A percentile compares a stretch with the other conserved stretches of the same genome.
phyloP scores from a whole-genome alignment of 2,329 filamentous ascomycete genomes.

The Phaeosphaeria sp. region DNA sequence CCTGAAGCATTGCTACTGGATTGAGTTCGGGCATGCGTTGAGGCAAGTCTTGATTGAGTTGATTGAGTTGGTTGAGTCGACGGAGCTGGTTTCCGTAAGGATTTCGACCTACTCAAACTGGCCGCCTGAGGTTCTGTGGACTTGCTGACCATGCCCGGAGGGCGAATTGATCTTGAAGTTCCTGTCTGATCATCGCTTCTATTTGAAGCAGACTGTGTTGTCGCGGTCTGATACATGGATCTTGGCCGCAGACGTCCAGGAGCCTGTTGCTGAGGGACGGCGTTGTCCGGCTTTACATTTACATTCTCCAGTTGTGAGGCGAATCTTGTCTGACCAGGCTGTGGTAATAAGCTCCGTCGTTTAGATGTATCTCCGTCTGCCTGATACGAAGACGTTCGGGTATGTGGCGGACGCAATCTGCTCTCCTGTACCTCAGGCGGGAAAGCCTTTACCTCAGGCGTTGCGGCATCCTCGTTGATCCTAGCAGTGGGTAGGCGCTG shows the following conservation, averaged over 20 bases:
- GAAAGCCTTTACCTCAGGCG: background rate
- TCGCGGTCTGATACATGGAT: conserved; percentile 38
- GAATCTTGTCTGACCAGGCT: conserved; percentile 37
- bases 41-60: conserved; percentile 7
- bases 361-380: conserved; percentile 15
- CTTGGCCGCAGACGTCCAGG: conserved; percentile 34
- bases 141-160: conserved; percentile 25
- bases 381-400: conserved; percentile 10
- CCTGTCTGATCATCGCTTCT: conserved; percentile 11
- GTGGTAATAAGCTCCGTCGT: conserved; percentile 41
- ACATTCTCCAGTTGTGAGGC: conserved; percentile 12
- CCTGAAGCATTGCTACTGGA: conserved; percentile 25
- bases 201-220: conserved; percentile 11
- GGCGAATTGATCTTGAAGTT: conserved; percentile 21
- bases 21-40: conserved; percentile 34
- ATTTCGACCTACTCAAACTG: conserved; percentile 35
- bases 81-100: conserved; percentile 35
- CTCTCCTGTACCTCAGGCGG: background rate
- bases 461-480: conserved; percentile 11
- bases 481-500: conserved; percentile 20
- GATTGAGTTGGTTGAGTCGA: conserved; percentile 22
- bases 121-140: conserved; percentile 20
- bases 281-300: conserved; percentile 1
- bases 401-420: conserved; percentile 7
- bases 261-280: conserved; percentile 3